Percentiles rank a stretch among this genome's conserved stretches.
phyloP scores from a whole-genome alignment of 2,329 filamentous ascomycete genomes.

The Talaromyces sp. region DNA sequence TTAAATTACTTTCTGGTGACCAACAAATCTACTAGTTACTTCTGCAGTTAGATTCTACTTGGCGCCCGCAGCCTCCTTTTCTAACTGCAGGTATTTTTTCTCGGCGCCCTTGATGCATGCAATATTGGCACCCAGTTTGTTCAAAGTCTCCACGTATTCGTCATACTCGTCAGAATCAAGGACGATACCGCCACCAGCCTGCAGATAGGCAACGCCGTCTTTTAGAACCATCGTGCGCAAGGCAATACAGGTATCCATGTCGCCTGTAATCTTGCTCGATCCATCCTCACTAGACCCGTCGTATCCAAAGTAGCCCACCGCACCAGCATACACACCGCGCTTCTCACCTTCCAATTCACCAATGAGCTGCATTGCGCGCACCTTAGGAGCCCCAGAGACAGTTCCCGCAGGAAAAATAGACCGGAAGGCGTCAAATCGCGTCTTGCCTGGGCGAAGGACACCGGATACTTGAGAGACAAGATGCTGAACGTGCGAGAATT shows the following conservation, averaged over 20 bases:
- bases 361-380: constrained; percentile 95
- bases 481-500: constrained; percentile 96
- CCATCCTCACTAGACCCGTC: constrained; percentile 65
- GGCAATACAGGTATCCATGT: constrained; percentile 84
- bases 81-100: constrained; percentile 55
- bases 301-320: constrained; percentile 95
- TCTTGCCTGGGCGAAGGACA: constrained; percentile 75
- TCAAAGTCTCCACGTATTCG: constrained; percentile 94
- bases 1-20: not conserved
- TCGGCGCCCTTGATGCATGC: constrained; percentile 83
- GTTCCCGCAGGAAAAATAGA: constrained; percentile 97
- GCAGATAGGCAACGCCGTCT: constrained; percentile 85
- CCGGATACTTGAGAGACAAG: constrained; percentile 94
- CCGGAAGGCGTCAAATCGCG: constrained; percentile 90
- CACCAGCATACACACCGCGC: constrained; percentile 90
- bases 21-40: not conserved
- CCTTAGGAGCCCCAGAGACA: constrained; percentile 91
- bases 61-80: constrained; percentile 26
- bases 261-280: constrained; percentile 63
- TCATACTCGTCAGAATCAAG: constrained; percentile 89
- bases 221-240: constrained; percentile 93
- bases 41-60: not conserved
- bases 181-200: constrained; percentile 82
- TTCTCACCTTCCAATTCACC: constrained; percentile 92
- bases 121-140: constrained; percentile 90